Conservation (phyloP, 768 basidiomycete species). For the Collybia sp. region DNA sequence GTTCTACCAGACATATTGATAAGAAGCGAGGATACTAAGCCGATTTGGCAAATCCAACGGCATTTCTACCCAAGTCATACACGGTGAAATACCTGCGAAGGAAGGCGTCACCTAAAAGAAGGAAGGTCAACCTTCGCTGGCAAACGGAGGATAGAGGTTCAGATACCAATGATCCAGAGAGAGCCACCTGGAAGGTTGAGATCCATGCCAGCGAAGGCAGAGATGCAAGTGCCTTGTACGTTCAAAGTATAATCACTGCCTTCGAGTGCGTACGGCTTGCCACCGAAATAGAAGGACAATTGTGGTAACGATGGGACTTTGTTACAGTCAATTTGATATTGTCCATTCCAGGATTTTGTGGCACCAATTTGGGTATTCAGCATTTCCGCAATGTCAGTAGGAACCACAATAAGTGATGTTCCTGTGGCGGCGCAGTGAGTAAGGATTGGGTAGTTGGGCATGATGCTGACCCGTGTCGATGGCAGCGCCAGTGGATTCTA, state of each 20-base stretch:
- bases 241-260: slow-evolving; percentile 88
- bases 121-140: slow-evolving; percentile 2
- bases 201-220: slow-evolving; percentile 88
- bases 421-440: slow-evolving; percentile 36
- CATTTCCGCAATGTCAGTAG: slow-evolving; percentile 96
- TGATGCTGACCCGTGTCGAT: slow-evolving; percentile 70
- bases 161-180: slow-evolving; percentile 87
- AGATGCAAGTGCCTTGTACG: slow-evolving; percentile 90
- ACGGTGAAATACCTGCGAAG: slow-evolving; percentile 90
- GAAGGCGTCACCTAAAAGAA: slow-evolving; percentile 71
- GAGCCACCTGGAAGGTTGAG: slow-evolving; percentile 75
- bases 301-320: slow-evolving; percentile 83
- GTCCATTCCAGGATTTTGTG: slow-evolving; percentile 92
- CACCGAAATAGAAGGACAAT: slow-evolving; percentile 78
- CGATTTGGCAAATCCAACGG: slow-evolving; percentile 75
- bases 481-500: slow-evolving; percentile 91
- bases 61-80: slow-evolving; percentile 74
- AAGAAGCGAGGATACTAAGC: slow-evolving; percentile 17
- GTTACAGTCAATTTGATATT: slow-evolving; percentile 87
- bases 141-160: not conserved
- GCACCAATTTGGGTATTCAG: slow-evolving; percentile 94
- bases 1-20: not conserved
- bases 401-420: slow-evolving; percentile 91
- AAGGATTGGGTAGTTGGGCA: not conserved
- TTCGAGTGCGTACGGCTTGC: slow-evolving; percentile 74